Evolutionary conservation across 2,329 filamentous ascomycete genomes (phyloP).

Genomic region (Arthrinium phaeospermum): DNA sequence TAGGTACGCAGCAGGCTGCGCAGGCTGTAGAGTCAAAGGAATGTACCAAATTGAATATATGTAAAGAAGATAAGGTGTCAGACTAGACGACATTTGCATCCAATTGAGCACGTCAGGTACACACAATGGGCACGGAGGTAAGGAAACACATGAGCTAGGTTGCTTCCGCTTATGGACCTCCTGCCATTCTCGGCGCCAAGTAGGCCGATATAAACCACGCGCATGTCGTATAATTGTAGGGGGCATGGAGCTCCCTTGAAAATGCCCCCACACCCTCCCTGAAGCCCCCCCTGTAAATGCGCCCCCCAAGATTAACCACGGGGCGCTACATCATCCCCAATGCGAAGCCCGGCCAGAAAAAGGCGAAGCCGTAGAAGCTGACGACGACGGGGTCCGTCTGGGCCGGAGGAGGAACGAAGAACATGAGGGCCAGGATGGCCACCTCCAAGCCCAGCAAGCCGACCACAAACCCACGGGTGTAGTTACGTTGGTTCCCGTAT

Average conservation of each 20-base stretch:
- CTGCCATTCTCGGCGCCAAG: neutral
- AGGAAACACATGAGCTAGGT: neutral
- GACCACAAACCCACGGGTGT: too few relatives aligned
- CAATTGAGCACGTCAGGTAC: neutral
- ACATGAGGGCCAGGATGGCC: neutral
- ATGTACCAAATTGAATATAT: too few relatives aligned
- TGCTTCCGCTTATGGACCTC: neutral
- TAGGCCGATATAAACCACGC: too few relatives aligned
- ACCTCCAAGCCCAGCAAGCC: neutral
- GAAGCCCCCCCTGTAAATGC: neutral
- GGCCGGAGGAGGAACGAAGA: neutral
- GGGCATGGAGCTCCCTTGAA: neutral
- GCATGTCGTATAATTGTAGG: neutral
- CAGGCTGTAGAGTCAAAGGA: too few relatives aligned
- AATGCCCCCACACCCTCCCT: neutral
- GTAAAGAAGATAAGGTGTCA: neutral
- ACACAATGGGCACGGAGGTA: too few relatives aligned
- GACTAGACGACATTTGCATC: neutral
- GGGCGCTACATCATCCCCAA: neutral
- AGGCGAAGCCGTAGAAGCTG: neutral
- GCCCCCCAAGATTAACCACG: neutral
- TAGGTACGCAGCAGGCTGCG: too few relatives aligned
- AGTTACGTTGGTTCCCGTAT: neutral
- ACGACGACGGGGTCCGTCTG: neutral
- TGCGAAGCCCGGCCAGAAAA: neutral